These are phyloP conservation scores for Pisolithus microcarpus DNA, from an alignment of 768 basidiomycete species.

Conservation along the genomic window DNA sequence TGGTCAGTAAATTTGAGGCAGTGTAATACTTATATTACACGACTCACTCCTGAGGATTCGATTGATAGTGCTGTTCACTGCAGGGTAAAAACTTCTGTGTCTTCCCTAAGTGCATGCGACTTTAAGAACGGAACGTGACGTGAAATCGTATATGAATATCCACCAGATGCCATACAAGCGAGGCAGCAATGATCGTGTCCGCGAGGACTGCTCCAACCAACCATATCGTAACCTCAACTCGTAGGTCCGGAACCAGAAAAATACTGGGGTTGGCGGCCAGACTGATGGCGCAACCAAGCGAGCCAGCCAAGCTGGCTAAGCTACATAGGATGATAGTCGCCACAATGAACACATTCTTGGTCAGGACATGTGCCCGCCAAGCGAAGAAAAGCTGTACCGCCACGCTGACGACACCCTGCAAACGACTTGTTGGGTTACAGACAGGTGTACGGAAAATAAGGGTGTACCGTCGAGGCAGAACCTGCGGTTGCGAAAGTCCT, in stretches of 20 bases:
- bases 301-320: background rate
- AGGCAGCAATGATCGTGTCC: too few species aligned
- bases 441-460: background rate
- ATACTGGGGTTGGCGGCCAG: background rate
- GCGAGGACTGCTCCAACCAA: too few species aligned
- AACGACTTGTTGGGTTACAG: background rate
- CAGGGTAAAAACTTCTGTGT: background rate
- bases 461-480: background rate
- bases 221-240: too few species aligned
- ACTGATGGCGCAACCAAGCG: background rate
- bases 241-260: too few species aligned
- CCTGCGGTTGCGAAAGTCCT: too few species aligned
- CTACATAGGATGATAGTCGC: background rate
- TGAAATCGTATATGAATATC: background rate
- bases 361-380: background rate
- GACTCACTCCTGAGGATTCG: background rate
- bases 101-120: background rate
- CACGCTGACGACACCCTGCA: background rate
- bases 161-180: background rate
- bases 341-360: background rate
- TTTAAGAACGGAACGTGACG: background rate
- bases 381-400: background rate
- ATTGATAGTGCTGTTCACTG: background rate
- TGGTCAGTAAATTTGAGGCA: too few species aligned
- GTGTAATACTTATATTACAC: too few species aligned